Base-by-base conservation (phyloP, 176 grass and related monocot genomes). In the Ampelocalamus luodianensis region DNA sequence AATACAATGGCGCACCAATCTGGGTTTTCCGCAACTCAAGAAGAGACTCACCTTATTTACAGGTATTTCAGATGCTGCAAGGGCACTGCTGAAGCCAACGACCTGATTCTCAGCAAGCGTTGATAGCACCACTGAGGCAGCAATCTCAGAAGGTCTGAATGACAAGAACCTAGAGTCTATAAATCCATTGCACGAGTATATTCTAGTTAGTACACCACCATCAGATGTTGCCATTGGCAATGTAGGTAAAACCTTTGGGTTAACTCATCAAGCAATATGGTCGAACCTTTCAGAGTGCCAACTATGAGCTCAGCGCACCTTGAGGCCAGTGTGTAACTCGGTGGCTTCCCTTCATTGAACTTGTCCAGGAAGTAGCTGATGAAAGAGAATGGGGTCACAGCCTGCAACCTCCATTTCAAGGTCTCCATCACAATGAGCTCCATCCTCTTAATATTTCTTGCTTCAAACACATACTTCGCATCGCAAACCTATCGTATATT, bases 111-210 rank as follows among this genome's bases (percentile, higher is more conserved):
- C 87, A 86, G 32, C 82, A 63, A 93, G 51, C 15, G 29, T 65
- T 29, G 87, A 90, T 46, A 95, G 32, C 22, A 64, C 93, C 16
- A 71, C 93, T 10, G 91, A 80, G 3, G 87, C 93, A 70, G 95
- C 93, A 74, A 95, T 92, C 85, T 93, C 95, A 78, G 95, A 98
- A 85, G 92, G 93, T 76, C 68, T 86, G 82, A 93, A 98, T 77
- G 82, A 50, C n/a, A 98, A 65, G 88, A 95, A 98, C 62, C 79
- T 80, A 29, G 74, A 76, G 42, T 80, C 95, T 98, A 90, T 27
- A 91, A 80, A 87, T 56, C 51, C 72, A 86, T 48, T 55, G 45
- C 34, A 72, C 37, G 53, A 9, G 53, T 38, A 87, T 72, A 48
- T 36, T 65, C 13, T 58, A 61, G 82, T 81, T 26, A 77, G 74